Base-by-base conservation (phyloP, 495 filamentous ascomycete genomes). In the Penicillium dipodomyicola region DNA sequence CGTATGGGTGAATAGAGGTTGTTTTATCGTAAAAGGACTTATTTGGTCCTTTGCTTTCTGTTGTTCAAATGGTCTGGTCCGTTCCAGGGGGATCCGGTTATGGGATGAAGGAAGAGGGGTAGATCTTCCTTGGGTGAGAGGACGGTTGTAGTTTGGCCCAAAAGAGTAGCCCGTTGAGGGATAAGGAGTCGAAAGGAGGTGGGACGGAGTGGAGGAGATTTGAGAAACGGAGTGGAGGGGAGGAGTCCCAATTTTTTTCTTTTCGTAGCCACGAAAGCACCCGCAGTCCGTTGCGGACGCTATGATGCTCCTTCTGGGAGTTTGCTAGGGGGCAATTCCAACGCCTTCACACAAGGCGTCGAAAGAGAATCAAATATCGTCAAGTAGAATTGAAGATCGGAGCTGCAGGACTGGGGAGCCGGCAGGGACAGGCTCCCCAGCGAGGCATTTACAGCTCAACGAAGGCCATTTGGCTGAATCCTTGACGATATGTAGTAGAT, bases 371-470 rank as follows among this genome's bases (percentile, higher is more conserved):
- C 64, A 72, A 67, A 84, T 86, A 88, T 89, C 84, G 88, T 93
- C 88, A 87, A 87, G 82, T 81, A 75, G 78, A 81, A 78, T 85
- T 82, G 81, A 64, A 60, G 60, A 67, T 85, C 89, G 89, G 88
- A 88, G 82, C 81, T 84, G 81, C 75, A 74, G 80, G 81, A 84
- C 90, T 92, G 89, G 83, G 86, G 85, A 87, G 83, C 84, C 68
- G 82, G 80, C 53, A 64, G 56, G 27, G 79, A 72, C 78, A 79
- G 77, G 66, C 61, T 77, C 86, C 85, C 84, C 87, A 92, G 90
- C 84, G 87, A 84, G 82, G 77, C 78, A 76, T 89, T 91, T 89
- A 95, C 88, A 95, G 90, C 89, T 87, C 89, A 91, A 85, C 89
- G 88, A 90, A 82, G 77, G 88, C 88, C 88, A 79, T 88, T 76